Percentiles rank a stretch among this genome's conserved stretches.
Conservation (phyloP, 768 basidiomycete genomes). For the Pisolithus marmoratus region DNA sequence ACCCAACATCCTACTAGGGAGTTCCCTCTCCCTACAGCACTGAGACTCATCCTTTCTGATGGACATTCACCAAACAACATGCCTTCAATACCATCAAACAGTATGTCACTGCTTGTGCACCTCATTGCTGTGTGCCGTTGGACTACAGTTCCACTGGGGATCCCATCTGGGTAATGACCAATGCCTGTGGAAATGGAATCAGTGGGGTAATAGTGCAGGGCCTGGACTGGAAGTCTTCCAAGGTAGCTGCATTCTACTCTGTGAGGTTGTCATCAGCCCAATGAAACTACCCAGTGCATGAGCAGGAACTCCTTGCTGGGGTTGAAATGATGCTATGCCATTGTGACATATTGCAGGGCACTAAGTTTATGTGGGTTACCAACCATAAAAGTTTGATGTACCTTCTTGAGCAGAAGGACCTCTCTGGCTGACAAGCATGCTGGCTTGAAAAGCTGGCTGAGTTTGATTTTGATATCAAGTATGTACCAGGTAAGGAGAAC, state of each 20-base stretch:
- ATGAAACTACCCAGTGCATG: too few species aligned
- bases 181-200: not conserved
- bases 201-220: not conserved
- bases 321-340: too few species aligned
- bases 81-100: not conserved
- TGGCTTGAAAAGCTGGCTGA: slow-evolving; percentile 5
- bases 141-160: not conserved
- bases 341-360: too few species aligned
- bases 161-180: not conserved
- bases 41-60: not conserved
- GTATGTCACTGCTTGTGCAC: not conserved
- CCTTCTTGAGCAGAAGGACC: not conserved
- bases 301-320: too few species aligned
- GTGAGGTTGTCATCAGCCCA: too few species aligned
- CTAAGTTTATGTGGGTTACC: too few species aligned
- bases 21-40: too few species aligned
- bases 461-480: slow-evolving; percentile 26
- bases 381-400: not conserved
- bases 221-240: too few species aligned
- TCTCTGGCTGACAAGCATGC: not conserved
- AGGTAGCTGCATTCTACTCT: too few species aligned
- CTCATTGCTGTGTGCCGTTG: not conserved
- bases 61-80: not conserved
- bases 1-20: too few species aligned
- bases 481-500: slow-evolving; percentile 7